A percentile compares a stretch with the other conserved stretches of the same genome.
phyloP scores from a whole-genome alignment of 2,329 filamentous ascomycete species.

The Penicillium sp. region DNA sequence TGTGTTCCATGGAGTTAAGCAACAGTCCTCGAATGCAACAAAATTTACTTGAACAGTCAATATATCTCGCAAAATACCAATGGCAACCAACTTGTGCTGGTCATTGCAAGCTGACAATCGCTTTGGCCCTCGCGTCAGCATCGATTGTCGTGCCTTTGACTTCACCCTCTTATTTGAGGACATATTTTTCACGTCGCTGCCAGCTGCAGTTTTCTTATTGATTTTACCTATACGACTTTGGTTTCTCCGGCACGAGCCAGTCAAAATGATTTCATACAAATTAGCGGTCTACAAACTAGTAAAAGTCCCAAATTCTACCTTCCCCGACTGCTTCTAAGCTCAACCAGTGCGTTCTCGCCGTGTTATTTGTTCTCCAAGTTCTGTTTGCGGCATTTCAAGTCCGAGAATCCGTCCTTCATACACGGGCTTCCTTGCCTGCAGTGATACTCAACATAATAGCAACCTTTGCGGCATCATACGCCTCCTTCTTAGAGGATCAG shows the following conservation, averaged over 20 bases:
- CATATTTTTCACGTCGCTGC: background rate
- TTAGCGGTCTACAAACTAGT: background rate
- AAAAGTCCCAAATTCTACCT: background rate
- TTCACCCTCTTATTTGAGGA: conserved; percentile 1
- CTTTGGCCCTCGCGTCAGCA: background rate
- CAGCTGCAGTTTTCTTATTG: background rate
- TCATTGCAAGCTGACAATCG: background rate
- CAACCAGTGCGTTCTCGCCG: background rate
- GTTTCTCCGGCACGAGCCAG: background rate
- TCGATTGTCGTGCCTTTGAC: conserved; percentile 1
- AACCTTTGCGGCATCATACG: background rate
- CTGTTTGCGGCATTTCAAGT: background rate
- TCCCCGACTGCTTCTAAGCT: background rate
- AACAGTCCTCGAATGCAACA: background rate
- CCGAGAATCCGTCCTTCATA: background rate
- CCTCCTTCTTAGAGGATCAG: conserved; percentile 1
- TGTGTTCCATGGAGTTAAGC: background rate
- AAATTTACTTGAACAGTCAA: background rate
- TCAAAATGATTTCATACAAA: background rate
- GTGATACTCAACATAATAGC: background rate
- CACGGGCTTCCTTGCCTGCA: background rate
- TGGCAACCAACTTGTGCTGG: background rate
- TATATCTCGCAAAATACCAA: background rate
- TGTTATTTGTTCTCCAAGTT: background rate
- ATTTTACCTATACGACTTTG: background rate